Base-by-base conservation (phyloP, 129 eudicot genomes). In the Dittrichia graveolens region DNA sequence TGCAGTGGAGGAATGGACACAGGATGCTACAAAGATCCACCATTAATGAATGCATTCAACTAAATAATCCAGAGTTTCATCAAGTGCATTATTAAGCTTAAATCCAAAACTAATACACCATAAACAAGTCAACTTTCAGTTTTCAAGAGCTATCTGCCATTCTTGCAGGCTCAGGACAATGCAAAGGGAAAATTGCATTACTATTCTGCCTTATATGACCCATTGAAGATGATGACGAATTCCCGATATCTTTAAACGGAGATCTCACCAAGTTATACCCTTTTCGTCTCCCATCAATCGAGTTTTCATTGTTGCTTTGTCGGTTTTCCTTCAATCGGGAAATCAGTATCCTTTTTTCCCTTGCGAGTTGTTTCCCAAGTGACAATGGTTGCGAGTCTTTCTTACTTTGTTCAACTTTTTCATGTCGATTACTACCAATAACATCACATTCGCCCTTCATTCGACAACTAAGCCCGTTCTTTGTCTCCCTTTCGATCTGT, bases 281-380 rank as follows among this genome's bases (percentile, higher is more conserved):
- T 75, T 76, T 75, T 85, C 78, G 71, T 74, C 67, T 71, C 48
- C 71, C 85, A 55, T 78, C 89, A n/a, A 16, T 43, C 15, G 42
- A 35, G 44, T 14, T 46, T 45, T 50, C 83, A n/a, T 69, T 18
- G 52, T 75, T 78, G 18, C 58, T 40, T 0, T 19, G 35, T 9
- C 69, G 81, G 34, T 81, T 80, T 77, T 82, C 89, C 79, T 86
- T 89, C 71, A 74, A 44, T 13, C 81, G 80, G 12, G 82, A 61
- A 42, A 80, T n/a, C 53, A 86, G 54, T 59, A 73, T 77, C 42
- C 80, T 71, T 59, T 89, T 89, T 71, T 86, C 97, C 81, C 71
- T 85, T n/a, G 88, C 89, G 35, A 90, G 85, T 52, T 87, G 94
- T 64, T 84, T 85, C n/a, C 82, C 95, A 7, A 85, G 69, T 67